Evolutionary conservation across 352 stramenopile species (phyloP).

Genomic region (Globisporangium alternatum): DNA sequence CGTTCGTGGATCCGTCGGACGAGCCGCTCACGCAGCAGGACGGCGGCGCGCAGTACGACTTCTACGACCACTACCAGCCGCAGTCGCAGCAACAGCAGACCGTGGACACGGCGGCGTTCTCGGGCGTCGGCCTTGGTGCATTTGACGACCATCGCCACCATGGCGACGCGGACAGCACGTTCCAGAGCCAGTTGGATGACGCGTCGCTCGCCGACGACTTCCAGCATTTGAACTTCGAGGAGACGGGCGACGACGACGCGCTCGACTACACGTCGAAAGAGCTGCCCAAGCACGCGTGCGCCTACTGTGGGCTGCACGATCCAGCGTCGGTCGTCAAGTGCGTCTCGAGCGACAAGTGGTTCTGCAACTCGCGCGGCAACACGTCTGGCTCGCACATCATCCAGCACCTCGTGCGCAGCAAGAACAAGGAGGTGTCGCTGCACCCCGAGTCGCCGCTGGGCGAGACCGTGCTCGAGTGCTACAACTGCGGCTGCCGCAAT

Average conservation of each 20-base stretch:
- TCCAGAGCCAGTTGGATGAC: slow-evolving; percentile 45
- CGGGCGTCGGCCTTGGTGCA: slow-evolving; percentile 7
- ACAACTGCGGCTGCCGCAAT: slow-evolving; percentile 99
- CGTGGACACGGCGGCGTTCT: neutral
- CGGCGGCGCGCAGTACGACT: slow-evolving; percentile 32
- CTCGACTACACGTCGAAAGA: slow-evolving; percentile 68
- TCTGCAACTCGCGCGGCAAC: slow-evolving; percentile 97
- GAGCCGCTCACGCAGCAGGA: slow-evolving; percentile 31
- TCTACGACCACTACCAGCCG: slow-evolving; percentile 66
- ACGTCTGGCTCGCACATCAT: slow-evolving; percentile 96
- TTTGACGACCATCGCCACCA: slow-evolving; percentile 13
- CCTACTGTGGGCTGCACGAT: slow-evolving; percentile 98
- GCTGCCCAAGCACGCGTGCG: slow-evolving; percentile 91
- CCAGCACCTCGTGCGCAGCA: slow-evolving; percentile 96
- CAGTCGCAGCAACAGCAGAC: slow-evolving; percentile 11
- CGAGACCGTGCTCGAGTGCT: slow-evolving; percentile 98
- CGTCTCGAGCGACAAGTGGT: slow-evolving; percentile 96
- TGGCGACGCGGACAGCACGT: slow-evolving; percentile 20
- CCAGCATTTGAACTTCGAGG: slow-evolving; percentile 65
- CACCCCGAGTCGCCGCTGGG: slow-evolving; percentile 96
- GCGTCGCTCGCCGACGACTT: slow-evolving; percentile 45
- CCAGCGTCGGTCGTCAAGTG: slow-evolving; percentile 96
- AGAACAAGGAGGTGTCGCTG: slow-evolving; percentile 87
- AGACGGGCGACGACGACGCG: slow-evolving; percentile 63
- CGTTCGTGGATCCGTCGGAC: slow-evolving; percentile 64